Base-by-base conservation (phyloP, 2,329 filamentous ascomycete species). In the Akanthomyces muscarius region DNA sequence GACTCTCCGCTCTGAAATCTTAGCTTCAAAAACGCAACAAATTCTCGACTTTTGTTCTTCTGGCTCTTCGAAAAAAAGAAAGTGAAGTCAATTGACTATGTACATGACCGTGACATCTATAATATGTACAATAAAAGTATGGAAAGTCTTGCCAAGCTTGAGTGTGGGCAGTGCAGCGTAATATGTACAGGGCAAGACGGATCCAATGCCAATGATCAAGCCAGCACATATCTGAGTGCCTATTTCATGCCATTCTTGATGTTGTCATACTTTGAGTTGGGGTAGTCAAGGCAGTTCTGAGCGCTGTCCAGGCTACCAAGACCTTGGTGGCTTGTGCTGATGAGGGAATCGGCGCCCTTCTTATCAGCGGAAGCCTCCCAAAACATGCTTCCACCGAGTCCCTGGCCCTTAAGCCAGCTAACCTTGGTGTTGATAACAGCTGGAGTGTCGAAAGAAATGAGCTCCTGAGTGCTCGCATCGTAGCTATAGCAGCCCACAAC, bases 331-430 rank as follows among this genome's bases (percentile, higher is more conserved):
- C 69, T 73, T 6, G 81, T 81, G 42, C 73, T 70, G 63, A 90
- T 87, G 68, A 95, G 76, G 67, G 86, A 90, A 3, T 82, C 80
- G 13, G 74, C 75, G 21, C 81, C 85, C 4, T 70, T 80, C 69
- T 82, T 82, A 72, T 96, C 91, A 8, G 81, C 86, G 65, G 86
- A 90, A 18, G 84, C 86, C 73, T 95, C 90, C 91, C 91, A 96
- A 83, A 90, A 96, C 90, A 95, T 94, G 36, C 84, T 86, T 28
- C 91, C 91, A 4, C 87, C 90, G 1, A 95, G 80, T 0, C 85
- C 82, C 62, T 81, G 79, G 56, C 75, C 70, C 73, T 83, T 81
- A 68, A 92, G 83, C 72, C 89, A 94, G 3, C 77, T 70, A 5
- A 86, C 85, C 77, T 95, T 96, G 67, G 77, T 71, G 57, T 76